Conservation (phyloP, 306 rosid genomes). For the Benincasa hispida region DNA sequence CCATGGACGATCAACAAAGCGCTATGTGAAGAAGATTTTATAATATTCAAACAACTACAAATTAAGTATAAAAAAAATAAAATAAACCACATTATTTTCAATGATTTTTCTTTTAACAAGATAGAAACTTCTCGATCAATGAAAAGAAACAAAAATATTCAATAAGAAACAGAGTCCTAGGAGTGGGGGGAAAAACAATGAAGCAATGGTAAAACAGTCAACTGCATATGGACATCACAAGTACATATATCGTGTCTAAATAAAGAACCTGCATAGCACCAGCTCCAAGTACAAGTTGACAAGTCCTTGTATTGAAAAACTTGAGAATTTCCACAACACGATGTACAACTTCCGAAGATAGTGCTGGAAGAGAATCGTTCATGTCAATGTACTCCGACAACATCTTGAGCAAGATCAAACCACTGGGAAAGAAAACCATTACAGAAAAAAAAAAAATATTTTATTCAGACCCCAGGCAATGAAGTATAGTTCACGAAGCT, state of each 20-base stretch:
- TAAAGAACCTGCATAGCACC: slow-evolving; percentile 96
- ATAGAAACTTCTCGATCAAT: not conserved
- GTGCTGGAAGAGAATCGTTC: slow-evolving; percentile 63
- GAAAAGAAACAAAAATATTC: not conserved
- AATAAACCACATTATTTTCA: not conserved
- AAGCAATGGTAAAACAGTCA: not conserved
- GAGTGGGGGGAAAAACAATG: not conserved
- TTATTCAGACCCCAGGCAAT: not conserved
- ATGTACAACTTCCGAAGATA: slow-evolving; percentile 89
- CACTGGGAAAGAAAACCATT: slow-evolving; percentile 41
- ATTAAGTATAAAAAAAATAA: not conserved
- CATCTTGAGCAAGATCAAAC: slow-evolving; percentile 93
- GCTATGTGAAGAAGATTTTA: not conserved
- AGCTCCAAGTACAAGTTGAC: slow-evolving; percentile 99
- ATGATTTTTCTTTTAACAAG: not conserved
- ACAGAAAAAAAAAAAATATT: slow-evolving; percentile 13
- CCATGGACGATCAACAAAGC: slow-evolving; percentile 3
- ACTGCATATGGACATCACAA: not conserved
- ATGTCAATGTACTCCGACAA: slow-evolving; percentile 89
- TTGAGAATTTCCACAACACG: slow-evolving; percentile 91
- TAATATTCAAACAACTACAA: not conserved
- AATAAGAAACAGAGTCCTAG: not conserved
- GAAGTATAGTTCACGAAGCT: not conserved
- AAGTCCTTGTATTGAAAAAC: slow-evolving; percentile 93
- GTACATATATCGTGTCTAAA: not conserved